phyloP scores from a whole-genome alignment of 352 stramenopile species.

The Globisporangium polare region DNA sequence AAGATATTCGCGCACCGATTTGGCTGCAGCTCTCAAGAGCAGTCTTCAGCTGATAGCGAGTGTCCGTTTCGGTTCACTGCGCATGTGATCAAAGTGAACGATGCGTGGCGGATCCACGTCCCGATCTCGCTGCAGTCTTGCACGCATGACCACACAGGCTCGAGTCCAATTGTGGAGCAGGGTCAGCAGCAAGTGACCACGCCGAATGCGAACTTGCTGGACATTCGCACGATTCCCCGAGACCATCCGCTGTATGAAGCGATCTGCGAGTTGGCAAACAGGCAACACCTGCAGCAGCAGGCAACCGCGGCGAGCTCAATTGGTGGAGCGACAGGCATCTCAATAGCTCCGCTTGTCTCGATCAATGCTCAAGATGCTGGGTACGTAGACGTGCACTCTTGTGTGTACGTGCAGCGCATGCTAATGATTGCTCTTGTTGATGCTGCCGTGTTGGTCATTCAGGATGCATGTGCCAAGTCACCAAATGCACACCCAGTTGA shows the following conservation, averaged over 20 bases:
- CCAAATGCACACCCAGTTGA: too few relatives aligned
- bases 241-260: not conserved
- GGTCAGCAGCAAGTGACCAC: not conserved
- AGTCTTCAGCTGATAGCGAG: not conserved
- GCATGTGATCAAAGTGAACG: not conserved
- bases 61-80: not conserved
- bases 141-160: not conserved
- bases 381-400: too few relatives aligned
- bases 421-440: too few relatives aligned
- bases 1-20: not conserved
- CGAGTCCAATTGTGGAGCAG: not conserved
- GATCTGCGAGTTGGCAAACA: not conserved
- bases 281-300: not conserved
- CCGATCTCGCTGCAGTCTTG: not conserved
- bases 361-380: too few relatives aligned
- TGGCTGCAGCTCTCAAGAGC: not conserved
- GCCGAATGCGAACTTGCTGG: not conserved
- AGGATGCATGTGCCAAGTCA: too few relatives aligned
- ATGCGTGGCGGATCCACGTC: not conserved
- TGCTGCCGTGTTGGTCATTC: too few relatives aligned
- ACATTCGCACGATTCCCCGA: not conserved
- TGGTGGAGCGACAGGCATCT: not conserved
- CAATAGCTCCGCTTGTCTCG: not conserved
- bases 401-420: too few relatives aligned
- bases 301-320: not conserved